Percentiles rank a stretch among this genome's conserved stretches.
These are phyloP conservation scores for Wickerhamomyces sp. DNA, from an alignment of 1,139 yeast genomes.

Conservation along the genomic window DNA sequence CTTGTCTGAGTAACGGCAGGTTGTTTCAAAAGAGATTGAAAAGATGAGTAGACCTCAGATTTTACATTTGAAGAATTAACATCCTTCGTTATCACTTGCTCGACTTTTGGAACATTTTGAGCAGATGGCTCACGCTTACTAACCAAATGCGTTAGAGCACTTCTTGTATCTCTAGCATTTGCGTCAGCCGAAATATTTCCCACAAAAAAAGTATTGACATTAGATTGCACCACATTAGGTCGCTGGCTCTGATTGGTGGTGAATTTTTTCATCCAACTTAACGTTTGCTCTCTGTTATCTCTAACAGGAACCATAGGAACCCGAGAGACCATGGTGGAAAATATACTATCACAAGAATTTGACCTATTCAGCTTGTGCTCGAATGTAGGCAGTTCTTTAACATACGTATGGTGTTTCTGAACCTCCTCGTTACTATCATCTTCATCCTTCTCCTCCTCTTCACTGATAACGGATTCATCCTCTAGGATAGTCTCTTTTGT, in stretches of 20 bases:
- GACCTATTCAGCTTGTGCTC: constrained; percentile 24
- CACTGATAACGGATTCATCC: background rate
- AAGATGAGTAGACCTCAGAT: background rate
- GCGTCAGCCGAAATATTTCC: constrained; percentile 8
- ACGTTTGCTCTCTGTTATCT: constrained; percentile 21
- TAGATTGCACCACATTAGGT: constrained; percentile 3
- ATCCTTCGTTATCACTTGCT: too few species aligned
- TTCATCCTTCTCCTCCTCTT: background rate
- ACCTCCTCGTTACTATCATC: background rate
- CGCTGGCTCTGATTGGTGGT: constrained; percentile 8
- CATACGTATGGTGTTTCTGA: constrained; percentile 1
- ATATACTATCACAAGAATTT: constrained; percentile 25
- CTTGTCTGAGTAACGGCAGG: background rate
- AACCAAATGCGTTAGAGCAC: constrained; percentile 14
- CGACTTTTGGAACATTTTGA: background rate
- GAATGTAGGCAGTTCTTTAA: constrained; percentile 11
- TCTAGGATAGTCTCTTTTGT: background rate
- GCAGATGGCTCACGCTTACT: background rate
- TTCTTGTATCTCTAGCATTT: constrained; percentile 2
- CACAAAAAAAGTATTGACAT: constrained; percentile 12
- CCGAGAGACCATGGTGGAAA: constrained; percentile 19
- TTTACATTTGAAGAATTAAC: background rate
- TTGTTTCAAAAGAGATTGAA: constrained; percentile 3
- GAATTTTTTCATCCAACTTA: constrained; percentile 23
- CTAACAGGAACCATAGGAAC: constrained; percentile 15